Evolutionary conservation across 2,329 filamentous ascomycete species (phyloP).

Genomic region (Blastomyces emzantsi): DNA sequence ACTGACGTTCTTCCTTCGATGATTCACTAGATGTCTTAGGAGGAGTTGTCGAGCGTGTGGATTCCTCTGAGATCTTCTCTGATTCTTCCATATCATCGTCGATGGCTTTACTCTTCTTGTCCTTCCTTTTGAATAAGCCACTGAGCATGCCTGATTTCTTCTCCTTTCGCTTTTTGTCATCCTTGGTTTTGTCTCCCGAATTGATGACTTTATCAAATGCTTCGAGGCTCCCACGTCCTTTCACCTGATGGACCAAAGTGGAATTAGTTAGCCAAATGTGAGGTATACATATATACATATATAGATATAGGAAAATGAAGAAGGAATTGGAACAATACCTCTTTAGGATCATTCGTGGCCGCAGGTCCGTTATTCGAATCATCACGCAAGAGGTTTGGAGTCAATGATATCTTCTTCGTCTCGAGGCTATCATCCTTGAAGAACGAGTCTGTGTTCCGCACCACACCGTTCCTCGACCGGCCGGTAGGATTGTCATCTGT

Average conservation of each 20-base stretch:
- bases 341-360: constrained; percentile 28
- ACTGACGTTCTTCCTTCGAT: constrained; percentile 28
- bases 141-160: constrained; percentile 66
- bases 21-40: constrained; percentile 40
- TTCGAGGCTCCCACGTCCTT: constrained; percentile 61
- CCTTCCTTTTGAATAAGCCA: constrained; percentile 58
- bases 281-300: background rate
- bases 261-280: constrained; percentile 2
- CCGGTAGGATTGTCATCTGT: constrained; percentile 27
- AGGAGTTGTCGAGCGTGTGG: constrained; percentile 37
- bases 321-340: constrained; percentile 22
- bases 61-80: constrained; percentile 56
- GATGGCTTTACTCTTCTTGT: constrained; percentile 47
- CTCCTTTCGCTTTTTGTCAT: constrained; percentile 66
- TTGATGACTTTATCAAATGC: constrained; percentile 57
- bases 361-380: constrained; percentile 44
- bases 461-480: constrained; percentile 70
- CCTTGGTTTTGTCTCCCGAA: constrained; percentile 55
- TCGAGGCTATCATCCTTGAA: constrained; percentile 94
- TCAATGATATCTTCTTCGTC: constrained; percentile 95
- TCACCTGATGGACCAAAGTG: constrained; percentile 27
- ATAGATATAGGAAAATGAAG: background rate
- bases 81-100: constrained; percentile 40
- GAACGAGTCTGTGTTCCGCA: constrained; percentile 91
- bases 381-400: constrained; percentile 82